These are phyloP conservation scores for Trichoderma endophyticum DNA, from an alignment of 2,329 filamentous ascomycete species.

Conservation along the genomic window DNA sequence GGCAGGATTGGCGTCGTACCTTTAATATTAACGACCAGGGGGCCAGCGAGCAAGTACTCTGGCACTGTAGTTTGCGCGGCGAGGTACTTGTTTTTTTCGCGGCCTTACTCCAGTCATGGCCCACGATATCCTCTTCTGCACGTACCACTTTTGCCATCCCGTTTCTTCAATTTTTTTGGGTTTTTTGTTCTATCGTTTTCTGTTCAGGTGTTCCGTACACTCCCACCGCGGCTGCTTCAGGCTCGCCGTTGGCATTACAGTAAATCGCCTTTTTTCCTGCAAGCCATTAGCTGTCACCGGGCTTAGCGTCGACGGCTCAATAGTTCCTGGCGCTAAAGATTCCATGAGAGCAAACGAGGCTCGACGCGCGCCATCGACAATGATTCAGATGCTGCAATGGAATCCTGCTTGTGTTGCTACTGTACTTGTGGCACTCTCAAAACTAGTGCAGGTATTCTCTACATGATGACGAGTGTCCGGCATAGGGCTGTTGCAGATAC, in stretches of 20 bases:
- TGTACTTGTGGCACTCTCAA: not conserved
- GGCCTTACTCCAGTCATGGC: not conserved
- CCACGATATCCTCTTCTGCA: not conserved
- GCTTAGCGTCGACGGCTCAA: conserved; percentile 5
- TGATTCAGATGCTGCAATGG: not conserved
- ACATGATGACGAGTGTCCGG: not conserved
- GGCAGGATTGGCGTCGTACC: conserved; percentile 26
- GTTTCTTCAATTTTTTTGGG: not conserved
- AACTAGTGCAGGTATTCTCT: not conserved
- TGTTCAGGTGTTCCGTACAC: not conserved
- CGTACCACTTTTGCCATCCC: not conserved
- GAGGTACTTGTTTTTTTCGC: not conserved
- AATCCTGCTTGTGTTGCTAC: not conserved
- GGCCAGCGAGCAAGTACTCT: not conserved
- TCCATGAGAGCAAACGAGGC: not conserved
- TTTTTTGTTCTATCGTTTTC: not conserved
- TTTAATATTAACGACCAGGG: conserved; percentile 25
- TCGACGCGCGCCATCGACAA: not conserved
- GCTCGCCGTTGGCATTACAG: not conserved
- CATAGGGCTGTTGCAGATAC: not conserved
- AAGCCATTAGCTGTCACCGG: not conserved
- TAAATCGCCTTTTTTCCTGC: not conserved
- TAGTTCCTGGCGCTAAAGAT: conserved; percentile 7
- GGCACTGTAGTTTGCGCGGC: not conserved
- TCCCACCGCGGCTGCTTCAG: conserved; percentile 11